Base-by-base conservation (phyloP, 2,329 filamentous ascomycete genomes). In the Orbilia blumenaviensis region DNA sequence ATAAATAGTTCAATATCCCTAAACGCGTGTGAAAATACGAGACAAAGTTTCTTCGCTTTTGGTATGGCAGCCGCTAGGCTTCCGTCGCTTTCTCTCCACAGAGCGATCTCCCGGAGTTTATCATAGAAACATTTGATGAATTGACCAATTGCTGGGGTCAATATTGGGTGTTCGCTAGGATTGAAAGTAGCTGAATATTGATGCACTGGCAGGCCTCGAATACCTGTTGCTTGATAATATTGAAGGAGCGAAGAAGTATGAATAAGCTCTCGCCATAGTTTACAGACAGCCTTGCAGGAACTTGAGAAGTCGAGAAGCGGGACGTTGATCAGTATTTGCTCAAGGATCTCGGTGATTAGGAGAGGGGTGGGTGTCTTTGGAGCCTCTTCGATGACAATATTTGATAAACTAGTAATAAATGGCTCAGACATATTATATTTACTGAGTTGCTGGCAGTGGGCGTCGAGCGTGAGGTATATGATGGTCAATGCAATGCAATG, bases 201-300 rank as follows among this genome's bases (percentile, higher is more conserved):
- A 10, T 23, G 1, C 2, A 44, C 16, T 9, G 41, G 41, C 23
- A 44, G 41, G 4, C 41, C 41, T 21, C 16, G 6, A 44, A 41
- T 41, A 8, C 64, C 64, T 12, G 64, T 68, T 2, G 42, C 18
- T 0, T 52, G 38, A 41, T 71, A 34, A n/a, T 71, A 71, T 54
- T 54, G 62, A 1, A 71, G 21, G 4, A 63, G 32, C 44, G 32
- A 56, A 21, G 66, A 71, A 0, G 42, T 71, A 2, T 34, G 42
- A 8, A 71, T 44, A 27, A 71, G 32, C 6, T 32, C 54, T 2
- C 48, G 46, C 66, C 56, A 71, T 2, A 14, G n/a, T 2, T 44
- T 42, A 71, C 56, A 62, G n/a, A 63, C 66, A 14, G 32, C 54
- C 1, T 56, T 42, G 27, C 66, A 71, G 2, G 66, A 71, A 8